Percentiles rank a stretch among this genome's conserved stretches.
phyloP scores from a whole-genome alignment of 2,329 filamentous ascomycete genomes.

The Aspergillus glaucus region DNA sequence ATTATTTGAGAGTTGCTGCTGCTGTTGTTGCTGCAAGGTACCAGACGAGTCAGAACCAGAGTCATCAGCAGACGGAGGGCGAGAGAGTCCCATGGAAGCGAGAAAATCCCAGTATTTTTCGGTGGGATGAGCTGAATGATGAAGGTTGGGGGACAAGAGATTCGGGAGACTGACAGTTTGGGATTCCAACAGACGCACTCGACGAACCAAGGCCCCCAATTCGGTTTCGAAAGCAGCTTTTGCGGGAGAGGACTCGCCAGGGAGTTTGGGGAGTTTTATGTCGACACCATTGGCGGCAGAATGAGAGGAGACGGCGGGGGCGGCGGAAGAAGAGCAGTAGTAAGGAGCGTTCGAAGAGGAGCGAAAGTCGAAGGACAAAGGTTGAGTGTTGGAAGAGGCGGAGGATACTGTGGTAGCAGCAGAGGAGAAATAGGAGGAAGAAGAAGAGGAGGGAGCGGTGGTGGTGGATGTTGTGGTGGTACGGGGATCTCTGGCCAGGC shows the following conservation, averaged over 20 bases:
- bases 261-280: slow-evolving; percentile 58
- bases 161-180: slow-evolving; percentile 52
- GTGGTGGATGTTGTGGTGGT: slow-evolving; percentile 10
- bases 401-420: slow-evolving; percentile 18
- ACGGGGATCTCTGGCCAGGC: slow-evolving; percentile 37
- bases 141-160: slow-evolving; percentile 71
- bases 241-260: slow-evolving; percentile 66
- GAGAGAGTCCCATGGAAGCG: slow-evolving; percentile 29
- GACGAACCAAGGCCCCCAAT: slow-evolving; percentile 67
- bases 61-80: slow-evolving; percentile 27
- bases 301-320: slow-evolving; percentile 1
- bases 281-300: slow-evolving; percentile 45
- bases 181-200: slow-evolving; percentile 77
- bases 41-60: slow-evolving; percentile 29
- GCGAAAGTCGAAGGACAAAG: slow-evolving; percentile 31
- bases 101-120: slow-evolving; percentile 30
- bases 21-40: slow-evolving; percentile 28
- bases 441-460: background rate
- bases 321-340: background rate
- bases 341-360: slow-evolving; percentile 10
- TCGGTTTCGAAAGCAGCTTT: slow-evolving; percentile 79
- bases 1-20: background rate
- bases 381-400: slow-evolving; percentile 17
- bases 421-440: slow-evolving; percentile 16
- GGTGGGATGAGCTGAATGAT: slow-evolving; percentile 52